Evolutionary conservation across 208 protist species (phyloP), one percentile per base, ranked within the genome.

Genomic region (Acanthamoeba castellanii): DNA sequence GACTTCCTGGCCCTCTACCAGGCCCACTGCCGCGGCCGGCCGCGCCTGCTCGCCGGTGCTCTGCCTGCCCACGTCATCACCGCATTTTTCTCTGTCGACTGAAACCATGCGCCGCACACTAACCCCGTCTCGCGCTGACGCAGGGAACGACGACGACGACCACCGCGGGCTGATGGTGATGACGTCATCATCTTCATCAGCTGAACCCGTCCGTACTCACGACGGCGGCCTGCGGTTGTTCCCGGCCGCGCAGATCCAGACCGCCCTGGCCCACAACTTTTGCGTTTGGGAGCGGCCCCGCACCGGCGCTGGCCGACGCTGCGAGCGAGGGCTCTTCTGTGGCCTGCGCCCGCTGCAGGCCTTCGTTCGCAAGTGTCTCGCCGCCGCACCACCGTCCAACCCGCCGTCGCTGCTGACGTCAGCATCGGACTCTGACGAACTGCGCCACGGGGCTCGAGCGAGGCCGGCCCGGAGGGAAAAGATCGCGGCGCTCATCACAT

Each of bases 221-320:
- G n/a, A n/a, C n/a, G n/a, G n/a, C n/a, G n/a, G n/a, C n/a, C 47
- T 76, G 68, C 9, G 2, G 27, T 37, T 27, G 8, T 76, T 32
- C 13, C 76, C 76, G 3, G 76, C 47, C 37, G 76, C 76, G 20
- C 25, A 84, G 76, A 84, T 84, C 34, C 76, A 84, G n/a, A 84
- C n/a, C 22, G 9, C 37, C 11, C 25, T 27, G 25, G 76, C 76
- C 7, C 47, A 18, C 32, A 84, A 84, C 45, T 84, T 84, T 55
- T 84, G 76, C 76, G 76, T 84, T 5, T 84, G 76, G 76, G 45
- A 47, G 76, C 2, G 37, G 37, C 42, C 37, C 45, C 55, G 47
- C 47, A 14, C 47, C 47, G 11, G 47, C 47, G 11, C 7, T 6
- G 16, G 76, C 34, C 3, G 47, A 2, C 18, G 20, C 8, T 3